A percentile compares a stretch with the other conserved stretches of the same genome.
Conservation (phyloP, 1,284 basidiomycete genomes). For the Sporisorium exsertum region DNA sequence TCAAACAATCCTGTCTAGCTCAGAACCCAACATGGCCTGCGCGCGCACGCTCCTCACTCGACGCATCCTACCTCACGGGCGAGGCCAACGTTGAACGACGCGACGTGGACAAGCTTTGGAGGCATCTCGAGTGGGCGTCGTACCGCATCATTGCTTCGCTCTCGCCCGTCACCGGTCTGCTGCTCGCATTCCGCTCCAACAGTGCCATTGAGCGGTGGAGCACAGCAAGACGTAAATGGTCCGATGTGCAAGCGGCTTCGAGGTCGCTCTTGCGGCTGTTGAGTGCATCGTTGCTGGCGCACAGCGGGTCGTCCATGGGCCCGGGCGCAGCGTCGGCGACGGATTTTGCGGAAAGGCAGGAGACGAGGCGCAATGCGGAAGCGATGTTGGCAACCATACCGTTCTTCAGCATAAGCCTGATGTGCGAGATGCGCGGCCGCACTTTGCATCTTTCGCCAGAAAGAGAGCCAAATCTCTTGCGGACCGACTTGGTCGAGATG, state of each 20-base stretch:
- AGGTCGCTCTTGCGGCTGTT: slow-evolving; percentile 37
- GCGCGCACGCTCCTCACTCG: slow-evolving; percentile 15
- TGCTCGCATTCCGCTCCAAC: slow-evolving; percentile 49
- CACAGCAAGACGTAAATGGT: slow-evolving; percentile 41
- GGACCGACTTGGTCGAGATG: slow-evolving; percentile 17
- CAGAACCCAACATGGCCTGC: slow-evolving; percentile 5
- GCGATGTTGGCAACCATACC: slow-evolving; percentile 23
- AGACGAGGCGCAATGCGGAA: slow-evolving; percentile 9
- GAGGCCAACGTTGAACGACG: background rate
- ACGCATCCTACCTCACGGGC: slow-evolving; percentile 6
- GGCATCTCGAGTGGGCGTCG: slow-evolving; percentile 40
- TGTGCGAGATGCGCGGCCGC: slow-evolving; percentile 41
- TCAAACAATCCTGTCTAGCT: slow-evolving; percentile 6
- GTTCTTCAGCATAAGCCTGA: slow-evolving; percentile 49
- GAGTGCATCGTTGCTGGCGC: slow-evolving; percentile 17
- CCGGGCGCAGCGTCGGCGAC: background rate
- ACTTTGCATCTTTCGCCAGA: slow-evolving; percentile 12
- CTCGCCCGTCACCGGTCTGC: slow-evolving; percentile 41
- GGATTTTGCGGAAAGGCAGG: slow-evolving; percentile 16
- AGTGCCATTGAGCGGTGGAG: slow-evolving; percentile 48
- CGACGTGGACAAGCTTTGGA: slow-evolving; percentile 24
- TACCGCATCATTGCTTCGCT: slow-evolving; percentile 36
- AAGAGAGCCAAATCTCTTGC: slow-evolving; percentile 5
- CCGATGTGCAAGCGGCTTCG: slow-evolving; percentile 32
- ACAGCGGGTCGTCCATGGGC: background rate